These are phyloP conservation scores for Coemansia sp. DNA, from an alignment of 192 early-diverging fungal species.

Conservation along the genomic window DNA sequence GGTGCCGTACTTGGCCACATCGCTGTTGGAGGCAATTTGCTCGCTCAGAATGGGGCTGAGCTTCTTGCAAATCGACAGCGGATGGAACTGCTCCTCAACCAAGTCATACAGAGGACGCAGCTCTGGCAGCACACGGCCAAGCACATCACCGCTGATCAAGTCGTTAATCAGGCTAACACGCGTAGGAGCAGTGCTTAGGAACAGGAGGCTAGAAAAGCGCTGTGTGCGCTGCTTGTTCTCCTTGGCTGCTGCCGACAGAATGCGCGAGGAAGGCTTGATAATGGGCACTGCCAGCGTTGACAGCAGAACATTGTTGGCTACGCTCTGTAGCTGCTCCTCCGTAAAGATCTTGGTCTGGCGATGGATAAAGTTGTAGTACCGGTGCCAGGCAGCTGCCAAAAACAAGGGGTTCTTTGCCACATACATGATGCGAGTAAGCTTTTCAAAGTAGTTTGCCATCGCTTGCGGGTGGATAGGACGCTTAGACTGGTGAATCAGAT, in stretches of 20 bases:
- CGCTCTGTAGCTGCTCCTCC: constrained; percentile 82
- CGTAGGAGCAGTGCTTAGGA: constrained; percentile 78
- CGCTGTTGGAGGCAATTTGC: constrained; percentile 64
- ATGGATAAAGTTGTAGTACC: constrained; percentile 76
- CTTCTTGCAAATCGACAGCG: constrained; percentile 96
- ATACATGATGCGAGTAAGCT: constrained; percentile 93
- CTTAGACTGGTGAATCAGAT: constrained; percentile 85
- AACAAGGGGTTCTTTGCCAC: constrained; percentile 97
- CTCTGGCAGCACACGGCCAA: constrained; percentile 82
- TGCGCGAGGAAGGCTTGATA: constrained; percentile 78
- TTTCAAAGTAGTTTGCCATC: constrained; percentile 99
- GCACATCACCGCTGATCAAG: constrained; percentile 82
- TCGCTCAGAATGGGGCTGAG: constrained; percentile 81
- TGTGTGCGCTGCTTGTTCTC: constrained; percentile 76
- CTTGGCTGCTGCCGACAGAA: constrained; percentile 66
- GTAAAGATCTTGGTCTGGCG: constrained; percentile 75
- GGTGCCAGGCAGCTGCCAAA: constrained; percentile 96
- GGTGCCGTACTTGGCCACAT: constrained; percentile 84
- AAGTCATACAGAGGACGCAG: constrained; percentile 91
- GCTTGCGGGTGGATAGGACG: constrained; percentile 89
- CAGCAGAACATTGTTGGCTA: constrained; percentile 90
- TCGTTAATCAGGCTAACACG: constrained; percentile 88
- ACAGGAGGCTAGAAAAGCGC: constrained; percentile 84
- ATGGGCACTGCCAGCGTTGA: constrained; percentile 96
- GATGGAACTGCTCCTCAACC: constrained; percentile 98